phyloP scores from a whole-genome alignment of 768 basidiomycete species.

The Auricularia auricula-judae region DNA sequence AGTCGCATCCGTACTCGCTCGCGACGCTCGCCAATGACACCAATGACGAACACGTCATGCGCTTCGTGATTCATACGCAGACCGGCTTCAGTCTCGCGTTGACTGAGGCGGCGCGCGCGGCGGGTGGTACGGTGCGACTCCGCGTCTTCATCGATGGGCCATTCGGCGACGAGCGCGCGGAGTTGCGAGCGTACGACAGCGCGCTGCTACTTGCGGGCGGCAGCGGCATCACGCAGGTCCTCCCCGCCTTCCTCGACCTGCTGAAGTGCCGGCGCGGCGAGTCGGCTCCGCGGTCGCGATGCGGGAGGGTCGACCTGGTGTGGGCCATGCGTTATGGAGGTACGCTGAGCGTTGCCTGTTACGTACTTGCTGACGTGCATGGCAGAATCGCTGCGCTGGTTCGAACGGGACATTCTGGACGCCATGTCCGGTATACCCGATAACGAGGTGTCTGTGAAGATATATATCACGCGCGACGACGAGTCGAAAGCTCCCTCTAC shows the following conservation, averaged over 20 bases:
- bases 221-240: not conserved
- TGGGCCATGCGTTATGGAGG: not conserved
- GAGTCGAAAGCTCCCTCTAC: no score
- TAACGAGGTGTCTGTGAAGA: no score
- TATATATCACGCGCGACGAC: no score
- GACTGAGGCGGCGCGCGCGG: not conserved
- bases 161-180: slow-evolving; percentile 1
- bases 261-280: no score
- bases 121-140: not conserved
- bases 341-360: not conserved
- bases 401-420: no score
- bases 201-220: slow-evolving; percentile 5
- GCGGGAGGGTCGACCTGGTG: not conserved
- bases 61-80: not conserved
- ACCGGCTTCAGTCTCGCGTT: slow-evolving; percentile 1
- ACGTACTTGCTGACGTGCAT: no score
- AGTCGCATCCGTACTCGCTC: slow-evolving; percentile 8
- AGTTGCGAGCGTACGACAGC: slow-evolving; percentile 4
- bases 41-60: not conserved
- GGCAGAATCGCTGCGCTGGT: no score
- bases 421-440: no score
- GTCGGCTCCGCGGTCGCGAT: not conserved
- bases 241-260: not conserved
- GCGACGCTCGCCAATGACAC: not conserved
- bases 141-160: slow-evolving; percentile 5